Evolutionary conservation across 2,329 filamentous ascomycete species (phyloP).

Genomic region (Pseudogymnoascus sp.): DNA sequence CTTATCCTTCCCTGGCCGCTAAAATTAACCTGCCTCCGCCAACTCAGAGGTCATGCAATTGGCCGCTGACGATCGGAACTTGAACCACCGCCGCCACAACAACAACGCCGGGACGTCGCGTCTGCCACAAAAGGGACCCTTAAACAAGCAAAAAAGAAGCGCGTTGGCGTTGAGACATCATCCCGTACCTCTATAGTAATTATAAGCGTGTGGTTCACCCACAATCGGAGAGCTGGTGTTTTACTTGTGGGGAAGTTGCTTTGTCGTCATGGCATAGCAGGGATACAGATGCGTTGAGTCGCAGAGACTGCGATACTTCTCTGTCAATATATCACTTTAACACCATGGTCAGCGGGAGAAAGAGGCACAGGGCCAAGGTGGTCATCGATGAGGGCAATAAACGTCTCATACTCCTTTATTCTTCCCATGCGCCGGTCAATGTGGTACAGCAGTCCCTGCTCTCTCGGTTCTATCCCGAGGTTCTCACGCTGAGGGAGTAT

Average conservation of each 20-base stretch:
- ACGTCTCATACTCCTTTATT: slow-evolving; percentile 20
- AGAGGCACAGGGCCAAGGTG: slow-evolving; percentile 26
- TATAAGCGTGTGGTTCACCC: not conserved
- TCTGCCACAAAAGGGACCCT: slow-evolving; percentile 1
- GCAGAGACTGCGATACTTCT: too few relatives aligned
- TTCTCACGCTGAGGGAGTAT: slow-evolving; percentile 62
- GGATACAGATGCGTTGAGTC: not conserved
- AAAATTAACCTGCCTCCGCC: slow-evolving; percentile 6
- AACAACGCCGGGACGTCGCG: slow-evolving; percentile 5
- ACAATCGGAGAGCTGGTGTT: not conserved
- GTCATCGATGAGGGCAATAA: slow-evolving; percentile 20
- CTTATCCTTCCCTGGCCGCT: slow-evolving; percentile 6
- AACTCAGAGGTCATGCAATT: slow-evolving; percentile 5
- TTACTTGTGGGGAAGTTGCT: not conserved
- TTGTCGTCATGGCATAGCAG: not conserved
- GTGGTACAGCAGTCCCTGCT: slow-evolving; percentile 53
- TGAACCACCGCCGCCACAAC: slow-evolving; percentile 4
- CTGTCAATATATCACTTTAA: not conserved
- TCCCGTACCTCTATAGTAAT: not conserved
- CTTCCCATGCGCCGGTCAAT: not conserved
- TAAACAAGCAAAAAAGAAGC: not conserved
- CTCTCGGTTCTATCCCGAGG: slow-evolving; percentile 55
- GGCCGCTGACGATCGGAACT: not conserved
- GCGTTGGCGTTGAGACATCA: slow-evolving; percentile 6
- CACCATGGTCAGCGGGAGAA: slow-evolving; percentile 35